A percentile compares a stretch with the other conserved stretches of the same genome.
Conservation (phyloP, 2,329 filamentous ascomycete genomes). For the Purpureocillium takamizusanense region DNA sequence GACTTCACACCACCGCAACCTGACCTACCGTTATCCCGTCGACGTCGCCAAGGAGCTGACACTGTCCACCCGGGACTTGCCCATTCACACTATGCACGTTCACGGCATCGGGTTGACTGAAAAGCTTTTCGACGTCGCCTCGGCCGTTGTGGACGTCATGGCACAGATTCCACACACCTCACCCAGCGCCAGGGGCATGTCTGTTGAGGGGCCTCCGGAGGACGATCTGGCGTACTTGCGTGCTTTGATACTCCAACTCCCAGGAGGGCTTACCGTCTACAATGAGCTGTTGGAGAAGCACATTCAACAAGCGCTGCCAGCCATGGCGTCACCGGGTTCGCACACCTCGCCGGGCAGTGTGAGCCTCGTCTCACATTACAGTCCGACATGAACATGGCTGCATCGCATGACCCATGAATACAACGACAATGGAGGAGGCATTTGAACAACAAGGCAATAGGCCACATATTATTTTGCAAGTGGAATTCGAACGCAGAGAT, state of each 20-base stretch:
- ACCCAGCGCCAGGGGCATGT: slow-evolving; percentile 13
- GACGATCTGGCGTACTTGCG: slow-evolving; percentile 28
- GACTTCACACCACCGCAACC: slow-evolving; percentile 19
- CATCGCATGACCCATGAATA: too few relatives aligned
- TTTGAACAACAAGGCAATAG: too few relatives aligned
- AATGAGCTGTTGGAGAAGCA: slow-evolving; percentile 30
- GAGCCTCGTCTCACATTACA: not conserved
- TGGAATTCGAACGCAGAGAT: too few relatives aligned
- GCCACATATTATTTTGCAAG: too few relatives aligned
- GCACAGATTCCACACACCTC: slow-evolving; percentile 28
- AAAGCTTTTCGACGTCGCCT: slow-evolving; percentile 36
- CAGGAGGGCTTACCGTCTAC: slow-evolving; percentile 27
- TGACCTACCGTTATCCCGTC: slow-evolving; percentile 33
- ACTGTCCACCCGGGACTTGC: slow-evolving; percentile 26
- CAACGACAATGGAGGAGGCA: too few relatives aligned
- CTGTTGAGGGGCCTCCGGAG: slow-evolving; percentile 19
- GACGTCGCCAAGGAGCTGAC: slow-evolving; percentile 30
- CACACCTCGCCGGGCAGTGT: too few relatives aligned
- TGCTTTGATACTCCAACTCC: slow-evolving; percentile 25
- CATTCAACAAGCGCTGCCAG: slow-evolving; percentile 23
- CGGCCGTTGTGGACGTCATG: slow-evolving; percentile 33
- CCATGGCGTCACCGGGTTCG: not conserved
- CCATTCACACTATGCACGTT: slow-evolving; percentile 28
- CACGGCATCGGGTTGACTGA: slow-evolving; percentile 37
- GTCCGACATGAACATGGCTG: not conserved